phyloP scores from a whole-genome alignment of 805 yeast species.

The Myxozyma sirexii region DNA sequence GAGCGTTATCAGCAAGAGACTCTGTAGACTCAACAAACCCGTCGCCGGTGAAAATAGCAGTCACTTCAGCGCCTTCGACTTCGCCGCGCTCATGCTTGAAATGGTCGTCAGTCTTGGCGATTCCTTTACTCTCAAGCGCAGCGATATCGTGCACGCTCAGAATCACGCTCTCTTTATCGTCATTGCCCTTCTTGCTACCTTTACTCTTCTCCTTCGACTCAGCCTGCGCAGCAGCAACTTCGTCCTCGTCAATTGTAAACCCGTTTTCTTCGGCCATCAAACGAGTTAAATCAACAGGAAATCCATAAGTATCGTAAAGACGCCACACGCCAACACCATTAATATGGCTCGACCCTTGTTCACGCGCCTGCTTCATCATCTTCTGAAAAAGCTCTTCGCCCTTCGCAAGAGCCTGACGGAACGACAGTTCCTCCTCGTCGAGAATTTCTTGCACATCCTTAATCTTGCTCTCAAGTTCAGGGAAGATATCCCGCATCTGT shows the following conservation, averaged over 20 bases:
- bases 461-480: constrained; percentile 77
- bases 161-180: constrained; percentile 64
- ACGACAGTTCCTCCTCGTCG: constrained; percentile 94
- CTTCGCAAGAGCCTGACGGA: constrained; percentile 92
- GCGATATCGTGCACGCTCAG: constrained; percentile 90
- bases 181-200: constrained; percentile 67
- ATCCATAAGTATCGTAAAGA: constrained; percentile 96
- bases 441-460: constrained; percentile 82
- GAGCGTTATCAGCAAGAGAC: constrained; percentile 50
- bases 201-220: constrained; percentile 94
- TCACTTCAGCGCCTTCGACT: constrained; percentile 60
- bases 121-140: constrained; percentile 57
- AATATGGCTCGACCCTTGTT: constrained; percentile 71
- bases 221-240: constrained; percentile 85
- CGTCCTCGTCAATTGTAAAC: constrained; percentile 85
- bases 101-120: constrained; percentile 82
- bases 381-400: constrained; percentile 96
- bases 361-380: constrained; percentile 81
- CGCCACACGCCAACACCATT: constrained; percentile 98
- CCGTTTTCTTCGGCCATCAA: constrained; percentile 99
- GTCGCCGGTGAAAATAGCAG: constrained; percentile 65
- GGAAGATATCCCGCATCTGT: constrained; percentile 86
- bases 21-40: constrained; percentile 56
- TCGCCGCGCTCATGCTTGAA: constrained; percentile 73
- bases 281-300: constrained; percentile 97